Conservation (phyloP, 2,329 filamentous ascomycete genomes). For the Sclerotinia nivalis region DNA sequence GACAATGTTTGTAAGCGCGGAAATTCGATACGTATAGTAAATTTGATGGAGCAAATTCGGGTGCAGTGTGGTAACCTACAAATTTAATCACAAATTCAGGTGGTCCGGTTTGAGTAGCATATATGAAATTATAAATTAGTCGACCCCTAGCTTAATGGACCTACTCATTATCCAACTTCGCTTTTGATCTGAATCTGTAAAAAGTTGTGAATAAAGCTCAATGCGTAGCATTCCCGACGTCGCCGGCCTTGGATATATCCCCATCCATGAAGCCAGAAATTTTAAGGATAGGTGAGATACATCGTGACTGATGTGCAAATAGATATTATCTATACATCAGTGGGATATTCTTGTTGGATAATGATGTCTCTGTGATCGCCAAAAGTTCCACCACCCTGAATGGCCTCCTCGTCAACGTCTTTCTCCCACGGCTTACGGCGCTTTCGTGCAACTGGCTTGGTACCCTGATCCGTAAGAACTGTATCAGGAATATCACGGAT, state of each 20-base stretch:
- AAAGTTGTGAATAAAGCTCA: background rate
- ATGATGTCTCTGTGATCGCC: conserved; percentile 23
- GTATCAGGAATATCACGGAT: conserved; percentile 86
- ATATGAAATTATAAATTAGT: background rate
- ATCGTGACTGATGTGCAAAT: background rate
- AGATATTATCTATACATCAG: background rate
- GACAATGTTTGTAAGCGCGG: background rate
- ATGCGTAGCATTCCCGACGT: background rate
- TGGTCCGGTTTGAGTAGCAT: no score
- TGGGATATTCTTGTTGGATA: conserved; percentile 23
- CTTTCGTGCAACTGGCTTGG: conserved; percentile 39
- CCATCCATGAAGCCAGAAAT: background rate
- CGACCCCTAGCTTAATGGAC: background rate
- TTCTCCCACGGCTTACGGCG: conserved; percentile 79
- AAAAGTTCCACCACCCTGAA: conserved; percentile 32
- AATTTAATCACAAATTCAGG: background rate
- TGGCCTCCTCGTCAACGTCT: conserved; percentile 42
- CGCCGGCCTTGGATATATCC: background rate
- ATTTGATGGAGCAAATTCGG: background rate
- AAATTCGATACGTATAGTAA: background rate
- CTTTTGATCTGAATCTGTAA: background rate
- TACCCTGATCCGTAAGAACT: conserved; percentile 69
- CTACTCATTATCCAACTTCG: background rate
- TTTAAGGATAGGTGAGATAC: background rate
- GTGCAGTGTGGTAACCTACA: no score